Conservation (phyloP, 768 basidiomycete genomes). For the Auricularia cornea region DNA sequence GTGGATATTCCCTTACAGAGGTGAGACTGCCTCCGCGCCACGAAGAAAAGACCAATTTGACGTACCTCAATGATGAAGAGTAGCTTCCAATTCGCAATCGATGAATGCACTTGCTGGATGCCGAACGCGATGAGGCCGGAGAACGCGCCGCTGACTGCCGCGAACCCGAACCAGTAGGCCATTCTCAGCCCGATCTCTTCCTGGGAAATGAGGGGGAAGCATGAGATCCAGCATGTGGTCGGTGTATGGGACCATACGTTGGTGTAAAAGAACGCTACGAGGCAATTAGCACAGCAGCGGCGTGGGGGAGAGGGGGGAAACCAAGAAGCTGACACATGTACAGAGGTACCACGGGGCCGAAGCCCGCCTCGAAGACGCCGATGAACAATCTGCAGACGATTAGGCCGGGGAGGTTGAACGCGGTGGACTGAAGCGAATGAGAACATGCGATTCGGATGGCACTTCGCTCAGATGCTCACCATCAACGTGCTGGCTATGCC, state of each 20-base stretch:
- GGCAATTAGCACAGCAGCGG: not conserved
- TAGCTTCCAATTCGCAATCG: conserved; percentile 9
- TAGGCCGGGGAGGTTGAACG: conserved; percentile 52
- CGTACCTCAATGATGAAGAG: conserved; percentile 11
- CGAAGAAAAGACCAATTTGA: not conserved
- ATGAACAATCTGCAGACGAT: conserved; percentile 51
- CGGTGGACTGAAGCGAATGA: conserved; percentile 39
- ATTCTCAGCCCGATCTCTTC: conserved; percentile 64
- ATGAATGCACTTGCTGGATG: conserved; percentile 47
- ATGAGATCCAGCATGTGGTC: not conserved
- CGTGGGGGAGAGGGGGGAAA: not conserved
- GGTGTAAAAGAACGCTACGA: conserved; percentile 46
- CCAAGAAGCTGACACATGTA: not conserved
- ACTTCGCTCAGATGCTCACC: conserved; percentile 29
- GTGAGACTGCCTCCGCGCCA: not conserved
- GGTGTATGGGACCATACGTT: conserved; percentile 13
- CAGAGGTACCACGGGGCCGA: conserved; percentile 53
- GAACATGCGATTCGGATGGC: not conserved
- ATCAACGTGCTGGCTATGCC: conserved; percentile 66
- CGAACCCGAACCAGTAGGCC: conserved; percentile 80
- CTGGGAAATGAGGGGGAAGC: conserved; percentile 11
- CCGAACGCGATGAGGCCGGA: conserved; percentile 81
- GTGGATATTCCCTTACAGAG: conserved; percentile 53
- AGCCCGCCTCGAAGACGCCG: conserved; percentile 73
- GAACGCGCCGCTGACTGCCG: conserved; percentile 77